Evolutionary conservation across 2,329 filamentous ascomycete species (phyloP).

Genomic region (Sclerotinia borealis): DNA sequence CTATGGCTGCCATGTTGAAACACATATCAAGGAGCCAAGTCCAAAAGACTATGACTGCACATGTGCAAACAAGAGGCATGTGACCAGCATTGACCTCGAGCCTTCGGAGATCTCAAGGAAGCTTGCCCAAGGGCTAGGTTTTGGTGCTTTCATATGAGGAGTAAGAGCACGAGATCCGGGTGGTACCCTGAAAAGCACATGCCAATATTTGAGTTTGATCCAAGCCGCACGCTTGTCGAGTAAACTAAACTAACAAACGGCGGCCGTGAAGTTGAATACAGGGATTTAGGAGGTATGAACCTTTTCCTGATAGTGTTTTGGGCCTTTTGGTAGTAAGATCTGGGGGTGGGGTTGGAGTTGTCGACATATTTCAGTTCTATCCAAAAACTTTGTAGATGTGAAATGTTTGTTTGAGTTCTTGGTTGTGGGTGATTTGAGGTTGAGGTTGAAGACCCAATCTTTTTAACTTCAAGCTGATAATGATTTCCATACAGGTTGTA

Average conservation of each 20-base stretch:
- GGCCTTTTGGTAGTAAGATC: neutral
- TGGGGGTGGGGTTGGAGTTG: neutral
- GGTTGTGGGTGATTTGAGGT: neutral
- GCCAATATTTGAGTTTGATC: neutral
- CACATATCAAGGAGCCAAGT: neutral
- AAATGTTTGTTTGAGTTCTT: neutral
- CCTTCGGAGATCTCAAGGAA: neutral
- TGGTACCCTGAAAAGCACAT: neutral
- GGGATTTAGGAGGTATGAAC: neutral
- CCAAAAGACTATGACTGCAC: neutral
- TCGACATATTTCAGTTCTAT: neutral
- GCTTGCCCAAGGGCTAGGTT: neutral
- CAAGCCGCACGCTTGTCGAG: neutral
- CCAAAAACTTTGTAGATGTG: neutral
- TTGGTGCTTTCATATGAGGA: neutral
- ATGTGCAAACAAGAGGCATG: no score
- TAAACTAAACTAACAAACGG: neutral
- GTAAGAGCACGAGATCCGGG: neutral
- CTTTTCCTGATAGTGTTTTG: neutral
- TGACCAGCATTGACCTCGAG: neutral
- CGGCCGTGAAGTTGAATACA: neutral
- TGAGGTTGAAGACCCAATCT: neutral
- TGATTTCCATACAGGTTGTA: neutral
- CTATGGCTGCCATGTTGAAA: neutral
- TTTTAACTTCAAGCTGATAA: neutral